Base-by-base conservation (phyloP, 164 flowering plant species). In the Annona cherimola region DNA sequence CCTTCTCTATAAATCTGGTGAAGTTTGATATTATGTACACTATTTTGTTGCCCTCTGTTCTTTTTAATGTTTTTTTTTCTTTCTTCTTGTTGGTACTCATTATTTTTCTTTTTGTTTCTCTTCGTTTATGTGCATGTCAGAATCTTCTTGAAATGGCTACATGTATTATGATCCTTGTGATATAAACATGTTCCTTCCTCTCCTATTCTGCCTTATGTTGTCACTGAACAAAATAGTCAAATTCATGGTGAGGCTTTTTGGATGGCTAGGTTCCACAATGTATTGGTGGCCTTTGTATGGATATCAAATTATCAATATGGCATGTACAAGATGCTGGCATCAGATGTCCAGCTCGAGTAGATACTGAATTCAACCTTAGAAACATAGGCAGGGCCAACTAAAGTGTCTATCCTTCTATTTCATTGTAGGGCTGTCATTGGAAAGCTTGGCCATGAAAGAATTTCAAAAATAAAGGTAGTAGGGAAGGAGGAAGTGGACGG, bases 371-470 rank as follows among this genome's bases (percentile, higher is more conserved):
- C 35, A 5, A 20, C 41, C 65, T 62, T 35, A 39, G 4, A 62
- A 62, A 62, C 65, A 62, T 62, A 41, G 3, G 0, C 40, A 62
- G 40, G 26, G 26, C 35, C 40, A 19, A 61, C 64, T 61, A 66
- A 65, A 16, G 67, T 26, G 42, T 59, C 5, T 14, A 41, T 77
- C 68, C 45, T 59, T 68, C 35, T 76, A 2, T 55, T 67, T 35
- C 67, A 70, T 78, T n/a, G 26, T 78, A 92, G 99, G 78, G 83
- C 88, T 50, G 83, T 91, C 71, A 71, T 79, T 72, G 88, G 84
- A 74, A 89, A 87, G 77, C 94, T 92, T 74, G 97, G 97, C 60
- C 74, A 74, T 50, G 89, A 92, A 65, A 87, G 91, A 83, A 71
- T 84, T 73, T 83, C 90, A 19, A 91, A 87, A 75, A 76, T 87